phyloP scores from a whole-genome alignment of 805 yeast species.

The Candida anglica region DNA sequence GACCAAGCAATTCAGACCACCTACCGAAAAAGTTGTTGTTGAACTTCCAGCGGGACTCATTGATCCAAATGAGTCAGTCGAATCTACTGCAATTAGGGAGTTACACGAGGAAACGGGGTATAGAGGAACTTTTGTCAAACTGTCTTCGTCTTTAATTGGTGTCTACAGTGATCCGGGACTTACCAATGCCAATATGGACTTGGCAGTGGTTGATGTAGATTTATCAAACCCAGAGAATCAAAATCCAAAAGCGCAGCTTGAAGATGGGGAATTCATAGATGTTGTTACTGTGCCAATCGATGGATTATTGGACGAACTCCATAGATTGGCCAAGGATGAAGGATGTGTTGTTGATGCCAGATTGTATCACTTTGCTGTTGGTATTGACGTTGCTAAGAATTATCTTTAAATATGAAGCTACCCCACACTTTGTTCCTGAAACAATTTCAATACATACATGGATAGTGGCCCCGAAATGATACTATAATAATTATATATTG shows the following conservation, averaged over 20 bases:
- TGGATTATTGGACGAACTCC: conserved; percentile 52
- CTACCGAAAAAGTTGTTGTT: conserved; percentile 80
- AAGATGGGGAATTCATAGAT: conserved; percentile 90
- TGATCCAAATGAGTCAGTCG: conserved; percentile 77
- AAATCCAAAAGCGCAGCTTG: conserved; percentile 71
- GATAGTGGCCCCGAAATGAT: too few relatives aligned
- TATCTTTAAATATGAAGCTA: neutral
- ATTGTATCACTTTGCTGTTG: conserved; percentile 81
- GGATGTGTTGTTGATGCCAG: conserved; percentile 86
- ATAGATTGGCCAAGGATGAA: conserved; percentile 43
- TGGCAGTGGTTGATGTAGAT: conserved; percentile 79
- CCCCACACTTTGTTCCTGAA: too few relatives aligned
- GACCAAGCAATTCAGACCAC: conserved; percentile 92
- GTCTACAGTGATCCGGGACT: conserved; percentile 79
- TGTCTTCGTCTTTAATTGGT: conserved; percentile 18
- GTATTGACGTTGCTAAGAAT: conserved; percentile 53
- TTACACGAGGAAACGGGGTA: conserved; percentile 92
- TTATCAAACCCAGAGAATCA: conserved; percentile 58
- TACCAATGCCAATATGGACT: conserved; percentile 80
- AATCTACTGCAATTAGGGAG: conserved; percentile 82
- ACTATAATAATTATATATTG: too few relatives aligned
- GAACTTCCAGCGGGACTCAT: conserved; percentile 95
- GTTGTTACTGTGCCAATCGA: conserved; percentile 70
- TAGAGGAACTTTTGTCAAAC: conserved; percentile 53
- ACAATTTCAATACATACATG: too few relatives aligned